Conservation (phyloP, 306 rosid genomes). For the Cucumis melo region DNA sequence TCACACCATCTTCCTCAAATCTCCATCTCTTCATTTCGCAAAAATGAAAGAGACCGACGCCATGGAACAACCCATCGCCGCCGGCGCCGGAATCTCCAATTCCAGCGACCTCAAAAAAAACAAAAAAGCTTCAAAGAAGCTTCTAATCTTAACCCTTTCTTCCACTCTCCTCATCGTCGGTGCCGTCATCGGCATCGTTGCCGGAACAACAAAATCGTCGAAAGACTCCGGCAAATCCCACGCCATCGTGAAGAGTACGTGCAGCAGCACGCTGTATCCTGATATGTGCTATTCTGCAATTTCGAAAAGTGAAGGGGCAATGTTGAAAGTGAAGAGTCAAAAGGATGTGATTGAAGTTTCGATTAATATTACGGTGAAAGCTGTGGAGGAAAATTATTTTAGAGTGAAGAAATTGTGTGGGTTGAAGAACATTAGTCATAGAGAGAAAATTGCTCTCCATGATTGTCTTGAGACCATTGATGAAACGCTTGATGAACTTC, state of each 20-base stretch:
- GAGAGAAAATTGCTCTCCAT: conserved; percentile 52
- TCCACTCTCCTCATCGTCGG: conserved; percentile 26
- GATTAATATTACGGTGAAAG: conserved; percentile 32
- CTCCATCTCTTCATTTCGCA: background rate
- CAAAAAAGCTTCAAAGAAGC: conserved; percentile 11
- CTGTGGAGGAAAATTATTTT: conserved; percentile 37
- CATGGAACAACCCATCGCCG: conserved; percentile 14
- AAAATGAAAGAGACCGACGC: conserved; percentile 12
- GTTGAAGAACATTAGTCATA: conserved; percentile 17
- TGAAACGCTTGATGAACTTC: conserved; percentile 56
- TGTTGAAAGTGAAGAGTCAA: conserved; percentile 15
- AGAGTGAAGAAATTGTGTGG: conserved; percentile 19
- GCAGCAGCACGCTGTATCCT: conserved; percentile 55
- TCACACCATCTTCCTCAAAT: background rate
- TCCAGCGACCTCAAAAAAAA: conserved; percentile 6
- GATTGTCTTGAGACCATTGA: conserved; percentile 65
- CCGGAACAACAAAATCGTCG: conserved; percentile 20
- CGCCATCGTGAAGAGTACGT: conserved; percentile 39
- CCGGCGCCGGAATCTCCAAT: conserved; percentile 25
- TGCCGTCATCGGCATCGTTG: conserved; percentile 23
- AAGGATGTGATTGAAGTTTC: conserved; percentile 45
- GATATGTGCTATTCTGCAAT: conserved; percentile 63
- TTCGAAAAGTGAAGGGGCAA: conserved; percentile 13
- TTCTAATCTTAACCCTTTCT: conserved; percentile 24
- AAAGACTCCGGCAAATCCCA: conserved; percentile 18